phyloP scores from a whole-genome alignment of 805 yeast genomes.

The Wickerhamiella lipophila region DNA sequence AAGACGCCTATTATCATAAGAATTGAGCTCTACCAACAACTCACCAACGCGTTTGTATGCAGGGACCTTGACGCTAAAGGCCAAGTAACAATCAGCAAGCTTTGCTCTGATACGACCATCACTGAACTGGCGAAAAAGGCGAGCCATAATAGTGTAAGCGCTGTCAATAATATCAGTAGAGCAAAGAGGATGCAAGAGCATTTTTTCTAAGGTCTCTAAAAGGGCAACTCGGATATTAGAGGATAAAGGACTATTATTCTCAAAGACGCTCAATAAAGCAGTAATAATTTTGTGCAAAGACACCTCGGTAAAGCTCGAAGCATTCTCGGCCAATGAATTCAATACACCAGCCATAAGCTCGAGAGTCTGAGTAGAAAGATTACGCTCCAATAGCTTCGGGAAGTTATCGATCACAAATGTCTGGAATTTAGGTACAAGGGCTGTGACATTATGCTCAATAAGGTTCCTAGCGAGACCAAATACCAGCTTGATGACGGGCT shows the following conservation, averaged over 20 bases:
- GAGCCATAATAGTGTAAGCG: conserved; percentile 39
- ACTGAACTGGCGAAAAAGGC: conserved; percentile 43
- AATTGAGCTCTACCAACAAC: conserved; percentile 53
- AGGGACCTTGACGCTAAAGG: conserved; percentile 42
- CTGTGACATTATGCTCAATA: conserved; percentile 5
- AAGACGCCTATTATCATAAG: conserved; percentile 48
- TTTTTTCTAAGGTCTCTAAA: conserved; percentile 41
- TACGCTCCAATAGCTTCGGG: conserved; percentile 13
- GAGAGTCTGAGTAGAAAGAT: conserved; percentile 14
- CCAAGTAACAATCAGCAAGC: conserved; percentile 46
- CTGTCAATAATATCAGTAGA: conserved; percentile 15
- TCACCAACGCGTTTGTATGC: conserved; percentile 36
- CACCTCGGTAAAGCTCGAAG: conserved; percentile 38
- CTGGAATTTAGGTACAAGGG: not conserved
- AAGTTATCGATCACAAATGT: not conserved
- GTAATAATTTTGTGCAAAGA: conserved; percentile 42
- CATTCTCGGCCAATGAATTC: conserved; percentile 27
- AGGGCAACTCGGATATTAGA: conserved; percentile 43
- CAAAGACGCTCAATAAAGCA: conserved; percentile 48
- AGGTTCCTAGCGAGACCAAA: conserved; percentile 34
- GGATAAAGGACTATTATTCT: conserved; percentile 40
- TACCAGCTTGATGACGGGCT: conserved; percentile 47
- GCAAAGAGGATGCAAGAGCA: conserved; percentile 33
- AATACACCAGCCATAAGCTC: conserved; percentile 18
- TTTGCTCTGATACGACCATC: conserved; percentile 52